Percentiles rank a stretch among this genome's conserved stretches.
Evolutionary conservation across 1,139 yeast genomes (phyloP).

Genomic region (Pichiaceae sp.): DNA sequence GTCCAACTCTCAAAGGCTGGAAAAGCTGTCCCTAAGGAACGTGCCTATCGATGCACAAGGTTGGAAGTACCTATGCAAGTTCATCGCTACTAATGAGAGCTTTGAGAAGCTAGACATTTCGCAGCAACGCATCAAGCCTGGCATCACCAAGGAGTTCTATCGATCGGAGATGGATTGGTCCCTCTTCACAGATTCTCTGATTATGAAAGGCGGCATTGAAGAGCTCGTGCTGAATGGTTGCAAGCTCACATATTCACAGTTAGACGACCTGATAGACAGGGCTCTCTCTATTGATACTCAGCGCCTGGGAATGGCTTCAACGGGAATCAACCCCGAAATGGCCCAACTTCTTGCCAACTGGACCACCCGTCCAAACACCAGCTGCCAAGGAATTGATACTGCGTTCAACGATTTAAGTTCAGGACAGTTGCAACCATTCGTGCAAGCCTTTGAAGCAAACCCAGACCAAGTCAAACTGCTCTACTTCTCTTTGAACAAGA

Average conservation of each 20-base stretch:
- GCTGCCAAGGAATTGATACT: slow-evolving; percentile 74
- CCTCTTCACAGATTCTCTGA: slow-evolving; percentile 51
- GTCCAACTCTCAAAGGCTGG: slow-evolving; percentile 46
- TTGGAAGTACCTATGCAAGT: slow-evolving; percentile 71
- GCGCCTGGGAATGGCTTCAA: slow-evolving; percentile 71
- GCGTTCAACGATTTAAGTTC: slow-evolving; percentile 70
- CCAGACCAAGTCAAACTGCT: slow-evolving; percentile 29
- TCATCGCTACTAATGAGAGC: slow-evolving; percentile 48
- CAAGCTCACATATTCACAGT: slow-evolving; percentile 44
- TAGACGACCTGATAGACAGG: slow-evolving; percentile 40
- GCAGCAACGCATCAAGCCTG: slow-evolving; percentile 47
- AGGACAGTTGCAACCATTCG: slow-evolving; percentile 34
- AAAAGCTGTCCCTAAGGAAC: slow-evolving; percentile 69
- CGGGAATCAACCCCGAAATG: slow-evolving; percentile 52
- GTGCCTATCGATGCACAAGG: slow-evolving; percentile 64
- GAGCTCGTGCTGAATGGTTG: slow-evolving; percentile 82
- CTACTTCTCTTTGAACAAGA: slow-evolving; percentile 66
- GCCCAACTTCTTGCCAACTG: slow-evolving; percentile 51
- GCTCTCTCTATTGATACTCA: slow-evolving; percentile 51
- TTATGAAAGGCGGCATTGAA: slow-evolving; percentile 63
- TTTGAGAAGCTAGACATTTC: slow-evolving; percentile 71
- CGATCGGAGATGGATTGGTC: slow-evolving; percentile 75
- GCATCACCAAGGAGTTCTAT: slow-evolving; percentile 31
- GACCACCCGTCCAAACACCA: slow-evolving; percentile 44
- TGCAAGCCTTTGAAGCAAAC: slow-evolving; percentile 32